Conservation (phyloP, 129 eudicot genomes). For the Solidago caesia region DNA sequence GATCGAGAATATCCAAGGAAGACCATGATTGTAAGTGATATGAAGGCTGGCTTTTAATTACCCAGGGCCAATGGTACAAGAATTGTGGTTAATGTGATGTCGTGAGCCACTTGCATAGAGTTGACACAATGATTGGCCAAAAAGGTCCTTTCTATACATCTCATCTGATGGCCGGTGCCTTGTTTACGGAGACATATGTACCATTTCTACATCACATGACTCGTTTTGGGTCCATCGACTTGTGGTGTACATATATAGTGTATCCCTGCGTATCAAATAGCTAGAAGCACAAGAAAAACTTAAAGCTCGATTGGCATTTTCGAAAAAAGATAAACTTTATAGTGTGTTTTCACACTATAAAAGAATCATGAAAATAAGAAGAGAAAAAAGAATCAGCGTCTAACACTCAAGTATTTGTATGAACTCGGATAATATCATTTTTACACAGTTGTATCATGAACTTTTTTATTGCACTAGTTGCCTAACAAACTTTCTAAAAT, state of each 20-base stretch:
- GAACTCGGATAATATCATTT: too few species aligned
- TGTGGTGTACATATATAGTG: constrained; percentile 6
- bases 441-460: too few species aligned
- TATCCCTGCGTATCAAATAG: constrained; percentile 1
- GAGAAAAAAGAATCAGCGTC: too few species aligned
- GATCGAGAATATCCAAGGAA: background rate
- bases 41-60: background rate
- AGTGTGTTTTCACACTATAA: background rate
- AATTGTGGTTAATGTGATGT: background rate
- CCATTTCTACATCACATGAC: constrained; percentile 14
- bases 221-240: constrained; percentile 9
- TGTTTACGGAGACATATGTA: constrained; percentile 21
- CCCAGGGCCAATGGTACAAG: background rate
- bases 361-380: too few species aligned
- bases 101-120: constrained; percentile 24
- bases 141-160: constrained; percentile 22
- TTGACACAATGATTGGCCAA: constrained; percentile 25
- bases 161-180: constrained; percentile 17
- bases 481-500: too few species aligned
- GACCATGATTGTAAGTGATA: constrained; percentile 11
- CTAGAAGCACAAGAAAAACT: background rate
- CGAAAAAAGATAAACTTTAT: background rate
- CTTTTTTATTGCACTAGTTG: too few species aligned
- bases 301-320: background rate
- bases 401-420: too few species aligned